Evolutionary conservation across 108 stramenopile genomes (phyloP), one percentile per base, ranked within the genome.

Genomic region (Cyclostephanos invisitatus): DNA sequence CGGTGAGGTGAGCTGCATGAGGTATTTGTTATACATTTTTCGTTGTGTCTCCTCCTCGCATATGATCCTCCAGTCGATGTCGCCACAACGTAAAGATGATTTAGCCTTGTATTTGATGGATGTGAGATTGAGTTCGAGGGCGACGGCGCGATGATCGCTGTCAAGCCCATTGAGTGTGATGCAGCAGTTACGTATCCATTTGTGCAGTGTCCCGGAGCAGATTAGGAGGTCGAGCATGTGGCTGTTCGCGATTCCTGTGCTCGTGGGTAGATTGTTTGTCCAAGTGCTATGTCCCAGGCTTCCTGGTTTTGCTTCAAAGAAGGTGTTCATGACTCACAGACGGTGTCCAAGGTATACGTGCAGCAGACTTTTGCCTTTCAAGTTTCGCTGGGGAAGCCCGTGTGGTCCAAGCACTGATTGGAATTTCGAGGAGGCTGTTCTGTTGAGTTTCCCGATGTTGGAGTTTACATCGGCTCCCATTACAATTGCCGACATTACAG

Each of bases 391-490:
- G 56, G 28, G 29, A 0, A 57, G 32, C 0, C 56, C 56, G 14
- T 57, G 56, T 15, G 56, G 56, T 35, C 56, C 56, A 20, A 57
- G 56, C 3, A 57, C 56, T 3, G 56, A 15, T 35, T 15, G 56
- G 15, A 32, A 57, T 35, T 57, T 18, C 18, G 28, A 3, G 44
- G 44, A 46, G 3, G 44, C 11, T 46, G 17, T 3, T 0, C 56
- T 15, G 18, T 57, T 18, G 3, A 12, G 56, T 57, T 35, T 57
- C 14, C 56, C 56, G 14, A 57, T 57, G 28, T 35, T 57, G 12
- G 56, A 29, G 32, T 57, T 57, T n/a, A 57, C 56, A 3, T 57
- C 18, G 3, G 56, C 56, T 18, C 56, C 56, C 56, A 57, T 57
- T 0, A 57, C 12, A 2, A 57, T 57, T 11, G 12, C 17, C 17